These are phyloP conservation scores for Alternaria conjuncta DNA, from an alignment of 2,329 filamentous ascomycete species.

Conservation along the genomic window DNA sequence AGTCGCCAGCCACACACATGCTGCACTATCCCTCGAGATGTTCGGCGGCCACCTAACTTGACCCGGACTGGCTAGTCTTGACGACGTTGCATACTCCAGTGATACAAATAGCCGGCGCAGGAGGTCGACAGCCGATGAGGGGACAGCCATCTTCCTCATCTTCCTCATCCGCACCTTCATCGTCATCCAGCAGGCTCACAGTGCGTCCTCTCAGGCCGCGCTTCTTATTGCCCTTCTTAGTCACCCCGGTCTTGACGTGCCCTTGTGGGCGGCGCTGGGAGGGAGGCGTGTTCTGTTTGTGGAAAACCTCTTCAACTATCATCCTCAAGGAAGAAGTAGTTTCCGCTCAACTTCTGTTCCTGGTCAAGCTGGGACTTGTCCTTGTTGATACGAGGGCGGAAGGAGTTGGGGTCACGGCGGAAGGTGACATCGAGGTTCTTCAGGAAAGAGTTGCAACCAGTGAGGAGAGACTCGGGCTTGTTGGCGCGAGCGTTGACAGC, in stretches of 20 bases:
- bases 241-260: conserved; percentile 51
- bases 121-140: conserved; percentile 68
- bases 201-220: conserved; percentile 35
- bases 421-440: conserved; percentile 98
- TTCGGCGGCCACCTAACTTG: conserved; percentile 63
- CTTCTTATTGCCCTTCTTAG: conserved; percentile 47
- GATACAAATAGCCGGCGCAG: conserved; percentile 52
- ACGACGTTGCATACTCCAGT: not conserved
- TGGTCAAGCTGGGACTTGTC: conserved; percentile 93
- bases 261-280: conserved; percentile 45
- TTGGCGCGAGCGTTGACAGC: conserved; percentile 89
- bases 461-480: conserved; percentile 86
- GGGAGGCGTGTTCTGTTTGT: conserved; percentile 51
- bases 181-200: conserved; percentile 57
- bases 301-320: conserved; percentile 71
- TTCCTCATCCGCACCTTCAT: conserved; percentile 65
- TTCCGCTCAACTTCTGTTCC: conserved; percentile 92
- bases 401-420: conserved; percentile 95
- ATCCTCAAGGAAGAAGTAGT: conserved; percentile 98
- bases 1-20: not conserved
- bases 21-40: not conserved
- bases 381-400: conserved; percentile 98
- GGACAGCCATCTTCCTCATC: conserved; percentile 66
- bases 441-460: conserved; percentile 95
- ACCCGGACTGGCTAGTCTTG: conserved; percentile 40